Conservation (phyloP, 208 protist species). For the Trypanosoma congolense region DNA sequence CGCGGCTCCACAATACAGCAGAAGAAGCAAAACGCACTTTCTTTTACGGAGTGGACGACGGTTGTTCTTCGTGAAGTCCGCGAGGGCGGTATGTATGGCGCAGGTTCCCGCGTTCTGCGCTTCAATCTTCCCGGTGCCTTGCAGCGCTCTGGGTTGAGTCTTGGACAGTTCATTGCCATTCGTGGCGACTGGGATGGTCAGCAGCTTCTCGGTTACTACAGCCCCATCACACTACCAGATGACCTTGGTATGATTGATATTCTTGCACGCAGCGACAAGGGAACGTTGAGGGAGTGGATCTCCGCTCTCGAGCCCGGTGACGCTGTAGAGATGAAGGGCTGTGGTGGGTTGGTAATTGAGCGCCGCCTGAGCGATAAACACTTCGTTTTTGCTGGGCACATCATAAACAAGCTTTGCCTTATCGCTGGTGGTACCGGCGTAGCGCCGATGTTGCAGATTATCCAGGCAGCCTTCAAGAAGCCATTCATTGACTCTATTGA, state of each 20-base stretch:
- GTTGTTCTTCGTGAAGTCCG: constrained; percentile 50
- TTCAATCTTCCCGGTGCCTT: constrained; percentile 57
- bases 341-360: constrained; percentile 50
- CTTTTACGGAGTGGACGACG: constrained; percentile 34
- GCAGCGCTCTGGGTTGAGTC: constrained; percentile 42
- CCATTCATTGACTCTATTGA: constrained; percentile 52
- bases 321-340: constrained; percentile 61
- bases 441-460: constrained; percentile 77
- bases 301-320: constrained; percentile 56
- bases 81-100: constrained; percentile 43
- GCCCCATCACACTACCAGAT: constrained; percentile 61
- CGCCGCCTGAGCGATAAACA: constrained; percentile 41
- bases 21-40: constrained; percentile 31
- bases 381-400: constrained; percentile 31
- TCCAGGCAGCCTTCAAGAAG: constrained; percentile 43
- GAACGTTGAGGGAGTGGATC: constrained; percentile 62
- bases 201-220: constrained; percentile 56
- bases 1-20: constrained; percentile 56
- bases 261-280: constrained; percentile 52
- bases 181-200: constrained; percentile 47
- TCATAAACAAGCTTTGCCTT: constrained; percentile 49
- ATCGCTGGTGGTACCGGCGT: constrained; percentile 70
- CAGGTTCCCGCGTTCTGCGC: constrained; percentile 53
- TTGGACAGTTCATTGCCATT: constrained; percentile 69
- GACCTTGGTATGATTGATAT: constrained; percentile 46